Evolutionary conservation across 2,329 filamentous ascomycete species (phyloP).

Genomic region (Xylariales sp.): DNA sequence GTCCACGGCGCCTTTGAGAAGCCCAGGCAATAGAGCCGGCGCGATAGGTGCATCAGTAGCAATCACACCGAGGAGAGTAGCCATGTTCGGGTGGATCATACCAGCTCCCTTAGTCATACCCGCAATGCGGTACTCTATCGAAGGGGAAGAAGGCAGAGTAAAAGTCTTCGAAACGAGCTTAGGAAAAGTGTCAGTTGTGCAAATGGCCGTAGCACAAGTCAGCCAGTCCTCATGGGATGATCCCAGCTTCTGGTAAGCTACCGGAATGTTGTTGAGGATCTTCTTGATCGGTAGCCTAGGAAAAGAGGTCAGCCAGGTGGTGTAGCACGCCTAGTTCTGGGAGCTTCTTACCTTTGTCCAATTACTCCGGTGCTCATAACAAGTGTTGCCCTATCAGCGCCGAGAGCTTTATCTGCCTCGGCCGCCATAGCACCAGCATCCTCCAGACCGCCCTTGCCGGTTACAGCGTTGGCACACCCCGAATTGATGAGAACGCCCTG

Average conservation of each 20-base stretch:
- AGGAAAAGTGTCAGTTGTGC: constrained; percentile 97
- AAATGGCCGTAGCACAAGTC: constrained; percentile 81
- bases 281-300: constrained; percentile 82
- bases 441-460: constrained; percentile 81
- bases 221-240: constrained; percentile 83
- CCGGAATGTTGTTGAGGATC: constrained; percentile 78
- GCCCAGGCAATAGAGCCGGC: constrained; percentile 58
- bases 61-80: constrained; percentile 85
- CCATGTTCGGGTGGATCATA: constrained; percentile 99
- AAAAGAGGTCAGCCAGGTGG: too few species aligned
- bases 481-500: constrained; percentile 88
- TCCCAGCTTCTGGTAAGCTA: constrained; percentile 67
- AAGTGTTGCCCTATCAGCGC: constrained; percentile 57
- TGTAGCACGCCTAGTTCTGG: too few species aligned
- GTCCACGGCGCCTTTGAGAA: constrained; percentile 71
- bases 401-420: constrained; percentile 64
- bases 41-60: constrained; percentile 86
- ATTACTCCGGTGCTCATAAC: constrained; percentile 99
- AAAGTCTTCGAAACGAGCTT: constrained; percentile 88
- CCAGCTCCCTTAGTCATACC: constrained; percentile 98
- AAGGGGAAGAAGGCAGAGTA: constrained; percentile 73
- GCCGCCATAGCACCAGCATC: constrained; percentile 83
- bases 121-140: constrained; percentile 74
- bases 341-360: constrained; percentile 65
- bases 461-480: constrained; percentile 95